Evolutionary conservation across 192 early-diverging fungal genomes (phyloP), one percentile per base, ranked within the genome.

Genomic region (Coemansia sp.): DNA sequence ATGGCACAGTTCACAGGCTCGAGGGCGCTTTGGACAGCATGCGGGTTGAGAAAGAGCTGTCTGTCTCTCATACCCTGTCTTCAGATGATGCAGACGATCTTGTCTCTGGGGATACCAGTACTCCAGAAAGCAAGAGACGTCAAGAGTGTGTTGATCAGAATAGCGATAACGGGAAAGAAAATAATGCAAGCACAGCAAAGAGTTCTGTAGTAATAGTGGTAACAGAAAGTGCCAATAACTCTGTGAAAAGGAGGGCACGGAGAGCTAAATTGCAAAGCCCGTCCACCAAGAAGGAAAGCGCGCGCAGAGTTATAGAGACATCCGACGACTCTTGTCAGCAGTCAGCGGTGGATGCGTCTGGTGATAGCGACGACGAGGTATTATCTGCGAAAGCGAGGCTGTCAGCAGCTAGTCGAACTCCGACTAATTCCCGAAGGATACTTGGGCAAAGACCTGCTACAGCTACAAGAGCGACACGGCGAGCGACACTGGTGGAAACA

Each of bases 291-390:
- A 59, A 41, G 16, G n/a, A 37, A 18, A 15, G 36, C 57, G 55
- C 57, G 10, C 56, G 63, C 3, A 65, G 63, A 7, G 26, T 67
- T n/a, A 16, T 73, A 1, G 77, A 73, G 40, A 78, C 67, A 48
- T 78, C 77, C 4, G 71, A 71, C 41, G 77, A 78, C 36, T 68
- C 58, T 26, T 41, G 18, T 21, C 21, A 52, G 18, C 54, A 43
- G 37, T 39, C 19, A 6, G 46, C 40, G 10, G 65, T 32, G 9
- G 57, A 37, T 16, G 13, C 40, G 15, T 40, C 66, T 18, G 47
- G 57, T 3, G 41, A 54, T n/a, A 63, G 61, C 41, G 26, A 32
- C 22, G 36, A 52, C 51, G 64, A 66, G 11, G n/a, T 54, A 13
- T 26, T 41, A 40, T 41, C 57, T 15, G 39, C 37, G n/a, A 59